Conservation (phyloP, 2,329 filamentous ascomycete species). For the Diaporthe sp. region DNA sequence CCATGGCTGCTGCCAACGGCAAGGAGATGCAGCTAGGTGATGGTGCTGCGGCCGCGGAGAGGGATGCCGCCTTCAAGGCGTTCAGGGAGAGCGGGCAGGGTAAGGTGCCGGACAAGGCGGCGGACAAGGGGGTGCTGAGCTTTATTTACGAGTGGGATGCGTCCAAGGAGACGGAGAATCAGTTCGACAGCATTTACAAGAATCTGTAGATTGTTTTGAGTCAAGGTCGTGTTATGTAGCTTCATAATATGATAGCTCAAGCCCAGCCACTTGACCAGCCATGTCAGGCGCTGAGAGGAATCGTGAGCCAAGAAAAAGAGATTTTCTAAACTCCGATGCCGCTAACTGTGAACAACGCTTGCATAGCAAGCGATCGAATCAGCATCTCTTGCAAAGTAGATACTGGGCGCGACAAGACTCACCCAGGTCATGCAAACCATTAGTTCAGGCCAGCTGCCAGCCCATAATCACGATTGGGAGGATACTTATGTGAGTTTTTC, state of each 20-base stretch:
- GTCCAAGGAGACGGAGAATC: constrained; percentile 31
- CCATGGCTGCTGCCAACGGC: constrained; percentile 60
- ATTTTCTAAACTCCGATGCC: no score
- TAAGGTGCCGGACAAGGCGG: constrained; percentile 67
- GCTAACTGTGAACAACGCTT: no score
- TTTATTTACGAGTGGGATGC: constrained; percentile 39
- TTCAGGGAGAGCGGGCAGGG: constrained; percentile 54
- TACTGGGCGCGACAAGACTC: no score
- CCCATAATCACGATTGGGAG: neutral
- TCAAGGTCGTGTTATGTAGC: no score
- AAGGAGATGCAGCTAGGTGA: constrained; percentile 59
- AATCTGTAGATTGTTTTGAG: neutral
- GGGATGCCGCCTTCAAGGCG: constrained; percentile 57
- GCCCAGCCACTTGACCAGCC: neutral
- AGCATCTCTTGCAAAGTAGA: neutral
- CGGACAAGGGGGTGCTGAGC: constrained; percentile 43
- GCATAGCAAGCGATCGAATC: no score
- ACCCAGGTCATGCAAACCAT: no score
- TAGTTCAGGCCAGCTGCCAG: neutral
- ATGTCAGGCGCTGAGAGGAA: neutral
- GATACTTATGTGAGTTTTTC: neutral
- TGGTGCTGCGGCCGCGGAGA: constrained; percentile 58
- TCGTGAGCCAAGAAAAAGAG: no score
- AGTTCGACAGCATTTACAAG: constrained; percentile 35
- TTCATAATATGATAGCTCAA: neutral